Conservation (phyloP, 495 filamentous ascomycete genomes). For the Pseudevernia furfuracea region DNA sequence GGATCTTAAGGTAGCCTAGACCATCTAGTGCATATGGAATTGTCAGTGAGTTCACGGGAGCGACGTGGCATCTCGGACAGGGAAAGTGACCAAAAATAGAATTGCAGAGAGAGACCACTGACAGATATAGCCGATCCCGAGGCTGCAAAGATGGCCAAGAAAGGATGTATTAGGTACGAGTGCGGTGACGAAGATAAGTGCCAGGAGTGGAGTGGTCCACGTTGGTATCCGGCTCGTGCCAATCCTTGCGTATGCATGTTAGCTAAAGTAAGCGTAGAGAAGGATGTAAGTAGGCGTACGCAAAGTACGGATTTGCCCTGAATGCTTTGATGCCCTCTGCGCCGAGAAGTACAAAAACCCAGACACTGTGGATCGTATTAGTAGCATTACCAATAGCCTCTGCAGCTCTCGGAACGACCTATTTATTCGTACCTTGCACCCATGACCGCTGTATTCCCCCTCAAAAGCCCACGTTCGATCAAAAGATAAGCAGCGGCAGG, state of each 20-base stretch:
- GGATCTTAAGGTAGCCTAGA: slow-evolving; percentile 72
- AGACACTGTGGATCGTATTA: slow-evolving; percentile 53
- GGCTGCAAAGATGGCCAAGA: slow-evolving; percentile 76
- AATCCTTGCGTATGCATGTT: slow-evolving; percentile 31
- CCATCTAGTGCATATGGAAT: slow-evolving; percentile 49
- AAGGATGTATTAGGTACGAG: slow-evolving; percentile 74
- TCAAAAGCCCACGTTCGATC: slow-evolving; percentile 58
- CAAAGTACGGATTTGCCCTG: slow-evolving; percentile 65
- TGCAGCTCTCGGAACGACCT: background rate
- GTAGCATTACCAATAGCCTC: background rate
- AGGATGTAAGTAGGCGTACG: slow-evolving; percentile 29
- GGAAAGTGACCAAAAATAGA: background rate
- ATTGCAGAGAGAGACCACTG: slow-evolving; percentile 30
- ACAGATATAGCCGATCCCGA: slow-evolving; percentile 80
- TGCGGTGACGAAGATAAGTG: slow-evolving; percentile 61
- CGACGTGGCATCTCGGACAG: background rate
- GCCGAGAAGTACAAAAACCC: slow-evolving; percentile 82
- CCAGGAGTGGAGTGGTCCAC: slow-evolving; percentile 77
- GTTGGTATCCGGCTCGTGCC: slow-evolving; percentile 75
- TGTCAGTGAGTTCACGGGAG: background rate
- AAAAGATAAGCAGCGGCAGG: slow-evolving; percentile 65
- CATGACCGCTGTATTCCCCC: slow-evolving; percentile 59
- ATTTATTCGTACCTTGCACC: slow-evolving; percentile 64
- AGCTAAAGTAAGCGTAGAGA: slow-evolving; percentile 27
- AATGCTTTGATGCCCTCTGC: slow-evolving; percentile 78